These are phyloP conservation scores for Melaleuca quinquenervia DNA, from an alignment of 345 rosid species.

Conservation along the genomic window DNA sequence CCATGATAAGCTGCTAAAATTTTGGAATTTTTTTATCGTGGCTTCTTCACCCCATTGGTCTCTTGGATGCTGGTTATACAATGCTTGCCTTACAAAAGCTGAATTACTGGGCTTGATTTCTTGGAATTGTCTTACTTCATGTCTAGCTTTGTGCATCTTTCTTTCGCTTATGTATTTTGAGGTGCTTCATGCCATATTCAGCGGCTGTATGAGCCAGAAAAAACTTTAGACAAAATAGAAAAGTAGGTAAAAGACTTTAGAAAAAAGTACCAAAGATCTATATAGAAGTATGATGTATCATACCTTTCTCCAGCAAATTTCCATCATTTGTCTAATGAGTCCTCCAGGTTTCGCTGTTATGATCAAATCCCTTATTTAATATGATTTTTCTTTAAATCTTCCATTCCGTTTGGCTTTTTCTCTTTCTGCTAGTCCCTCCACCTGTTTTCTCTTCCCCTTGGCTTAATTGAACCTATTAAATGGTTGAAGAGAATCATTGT, in stretches of 20 bases:
- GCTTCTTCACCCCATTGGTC: not conserved
- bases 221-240: not conserved
- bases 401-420: not conserved
- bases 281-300: not conserved
- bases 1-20: not conserved
- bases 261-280: not conserved
- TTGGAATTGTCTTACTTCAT: not conserved
- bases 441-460: not conserved
- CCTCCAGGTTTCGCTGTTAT: not conserved
- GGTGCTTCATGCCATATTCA: not conserved
- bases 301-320: not conserved
- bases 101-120: not conserved
- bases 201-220: not conserved
- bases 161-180: not conserved
- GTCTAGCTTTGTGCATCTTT: not conserved
- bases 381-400: not conserved
- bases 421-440: not conserved
- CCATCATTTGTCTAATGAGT: not conserved
- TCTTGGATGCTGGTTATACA: not conserved
- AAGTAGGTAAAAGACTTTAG: not conserved
- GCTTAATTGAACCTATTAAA: not conserved
- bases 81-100: not conserved
- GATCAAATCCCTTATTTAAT: not conserved
- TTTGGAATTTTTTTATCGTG: not conserved
- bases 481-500: not conserved